Base-by-base conservation (phyloP, 179 eudicot genomes). In the Carnegiea gigantea region DNA sequence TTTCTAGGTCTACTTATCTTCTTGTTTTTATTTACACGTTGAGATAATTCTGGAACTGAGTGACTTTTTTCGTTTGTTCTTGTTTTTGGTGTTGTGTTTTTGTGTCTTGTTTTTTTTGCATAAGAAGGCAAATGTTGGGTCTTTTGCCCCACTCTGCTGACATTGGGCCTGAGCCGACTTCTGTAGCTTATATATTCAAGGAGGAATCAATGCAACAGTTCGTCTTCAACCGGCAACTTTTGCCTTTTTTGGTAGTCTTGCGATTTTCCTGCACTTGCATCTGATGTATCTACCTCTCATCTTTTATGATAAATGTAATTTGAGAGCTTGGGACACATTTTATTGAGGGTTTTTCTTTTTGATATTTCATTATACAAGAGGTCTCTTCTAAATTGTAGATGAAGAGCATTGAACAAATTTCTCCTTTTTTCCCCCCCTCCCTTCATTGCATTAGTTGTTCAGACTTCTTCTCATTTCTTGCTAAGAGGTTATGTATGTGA, bases 101-200 rank as follows among this genome's bases (percentile, higher is more conserved):
- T 83, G 81, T 87, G 89, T 88, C 86, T 86, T 80, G 44, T 85
- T 81, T 89, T 88, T 51, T 89, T 87, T 85, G 88, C 91, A 89
- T 89, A 87, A 83, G 91, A 89, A 89, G 91, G 89, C 91, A 89
- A 67, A 89, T 89, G 88, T 87, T 89, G 89, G 88, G 89, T 83
- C 82, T 87, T 77, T 87, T 79, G 83, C 84, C 88, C 89, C 83
- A 89, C 83, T 88, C 90, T 83, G 89, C 89, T 87, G 91, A 85
- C 86, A 84, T 85, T 89, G 89, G 90, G 90, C 83, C 84, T 85
- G 91, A 87, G 91, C 90, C 87, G 91, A 85, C 88, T 82, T 83
- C 91, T 89, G 84, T 87, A 85, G 89, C 91, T 87, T 89, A 85
- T 85, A 82, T 80, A 77, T 87, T 71, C 91, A 84, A 87, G 88